Evolutionary conservation across 2,329 filamentous ascomycete species (phyloP).

Genomic region (Berkeleyomyces basicola): DNA sequence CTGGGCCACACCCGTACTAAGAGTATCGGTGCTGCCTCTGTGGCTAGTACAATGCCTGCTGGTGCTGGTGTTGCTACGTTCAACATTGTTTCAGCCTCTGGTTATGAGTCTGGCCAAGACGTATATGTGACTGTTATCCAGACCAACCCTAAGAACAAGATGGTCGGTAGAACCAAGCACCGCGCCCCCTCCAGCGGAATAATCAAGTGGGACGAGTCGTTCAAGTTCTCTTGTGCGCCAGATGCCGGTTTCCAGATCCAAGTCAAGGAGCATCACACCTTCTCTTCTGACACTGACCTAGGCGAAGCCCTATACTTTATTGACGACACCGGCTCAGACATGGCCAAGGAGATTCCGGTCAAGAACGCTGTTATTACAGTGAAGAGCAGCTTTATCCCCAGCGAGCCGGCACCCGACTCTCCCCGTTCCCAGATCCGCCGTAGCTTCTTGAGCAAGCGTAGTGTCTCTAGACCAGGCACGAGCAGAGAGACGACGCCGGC

Average conservation of each 20-base stretch:
- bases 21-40: slow-evolving; percentile 48
- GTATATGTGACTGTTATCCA: slow-evolving; percentile 62
- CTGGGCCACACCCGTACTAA: slow-evolving; percentile 33
- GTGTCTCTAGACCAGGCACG: slow-evolving; percentile 15
- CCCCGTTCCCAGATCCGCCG: slow-evolving; percentile 32
- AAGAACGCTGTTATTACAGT: slow-evolving; percentile 57
- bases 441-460: slow-evolving; percentile 38
- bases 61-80: slow-evolving; percentile 65
- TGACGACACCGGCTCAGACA: slow-evolving; percentile 54
- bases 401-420: slow-evolving; percentile 25
- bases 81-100: slow-evolving; percentile 60
- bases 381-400: slow-evolving; percentile 50
- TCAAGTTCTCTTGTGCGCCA: slow-evolving; percentile 60
- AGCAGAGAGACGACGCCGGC: slow-evolving; percentile 29
- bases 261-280: slow-evolving; percentile 71
- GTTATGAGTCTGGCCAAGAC: slow-evolving; percentile 60
- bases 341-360: slow-evolving; percentile 57
- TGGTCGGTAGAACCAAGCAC: slow-evolving; percentile 83
- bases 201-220: slow-evolving; percentile 59
- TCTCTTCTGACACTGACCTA: slow-evolving; percentile 67
- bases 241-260: slow-evolving; percentile 76
- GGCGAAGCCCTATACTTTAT: slow-evolving; percentile 83
- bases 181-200: slow-evolving; percentile 54
- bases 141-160: slow-evolving; percentile 52
- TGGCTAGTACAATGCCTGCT: slow-evolving; percentile 44